Evolutionary conservation across 768 basidiomycete genomes (phyloP).

Genomic region (Hirschioporus abietinus): DNA sequence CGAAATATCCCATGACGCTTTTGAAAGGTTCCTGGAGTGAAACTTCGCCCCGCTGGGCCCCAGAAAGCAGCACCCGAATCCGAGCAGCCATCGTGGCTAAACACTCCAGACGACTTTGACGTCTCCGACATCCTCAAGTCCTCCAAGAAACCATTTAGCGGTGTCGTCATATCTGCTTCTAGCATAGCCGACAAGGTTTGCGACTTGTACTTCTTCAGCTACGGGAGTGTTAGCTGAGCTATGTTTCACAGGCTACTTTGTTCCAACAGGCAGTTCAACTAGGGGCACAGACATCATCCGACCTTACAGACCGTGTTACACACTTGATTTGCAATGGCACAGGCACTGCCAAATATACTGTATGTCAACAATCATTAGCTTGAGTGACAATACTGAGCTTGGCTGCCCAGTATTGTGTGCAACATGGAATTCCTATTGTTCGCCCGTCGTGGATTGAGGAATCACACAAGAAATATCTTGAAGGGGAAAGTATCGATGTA

Average conservation of each 20-base stretch:
- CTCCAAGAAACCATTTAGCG: slow-evolving; percentile 63
- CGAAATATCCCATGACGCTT: background rate
- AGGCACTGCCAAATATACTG: slow-evolving; percentile 81
- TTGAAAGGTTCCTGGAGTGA: slow-evolving; percentile 73
- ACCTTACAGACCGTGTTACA: slow-evolving; percentile 83
- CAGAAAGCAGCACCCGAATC: slow-evolving; percentile 35
- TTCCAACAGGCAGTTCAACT: slow-evolving; percentile 78
- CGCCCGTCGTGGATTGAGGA: slow-evolving; percentile 72
- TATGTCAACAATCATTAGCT: slow-evolving; percentile 26
- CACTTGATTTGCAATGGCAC: slow-evolving; percentile 81
- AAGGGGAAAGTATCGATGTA: slow-evolving; percentile 74
- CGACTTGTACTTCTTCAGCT: slow-evolving; percentile 3
- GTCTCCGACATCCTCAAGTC: slow-evolving; percentile 18
- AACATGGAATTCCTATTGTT: slow-evolving; percentile 76
- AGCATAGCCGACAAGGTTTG: slow-evolving; percentile 76
- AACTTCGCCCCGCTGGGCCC: slow-evolving; percentile 45
- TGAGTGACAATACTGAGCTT: slow-evolving; percentile 6
- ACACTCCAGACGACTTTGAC: background rate
- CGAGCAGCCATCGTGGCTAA: slow-evolving; percentile 21
- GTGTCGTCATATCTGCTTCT: slow-evolving; percentile 66
- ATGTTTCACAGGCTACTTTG: slow-evolving; percentile 48
- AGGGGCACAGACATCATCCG: slow-evolving; percentile 61
- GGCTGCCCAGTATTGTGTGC: slow-evolving; percentile 65
- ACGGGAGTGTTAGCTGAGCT: background rate
- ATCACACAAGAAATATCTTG: slow-evolving; percentile 67